These are phyloP conservation scores for Fusarium gaditjirri DNA, from an alignment of 2,329 filamentous ascomycete genomes.

Conservation along the genomic window DNA sequence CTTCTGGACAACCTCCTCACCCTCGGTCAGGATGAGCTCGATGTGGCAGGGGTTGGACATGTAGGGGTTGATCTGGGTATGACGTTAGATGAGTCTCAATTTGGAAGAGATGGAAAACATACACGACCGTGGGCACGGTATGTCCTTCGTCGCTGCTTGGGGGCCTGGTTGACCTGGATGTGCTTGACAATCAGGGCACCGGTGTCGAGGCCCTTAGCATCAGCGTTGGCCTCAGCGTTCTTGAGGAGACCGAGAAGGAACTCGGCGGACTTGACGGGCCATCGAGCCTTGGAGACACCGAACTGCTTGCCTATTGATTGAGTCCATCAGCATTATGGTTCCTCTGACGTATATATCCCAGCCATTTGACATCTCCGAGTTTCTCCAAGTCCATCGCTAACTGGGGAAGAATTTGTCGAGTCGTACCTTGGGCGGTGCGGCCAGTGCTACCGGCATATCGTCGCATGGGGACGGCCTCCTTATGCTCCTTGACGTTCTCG, in stretches of 20 bases:
- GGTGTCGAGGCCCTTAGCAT: constrained; percentile 97
- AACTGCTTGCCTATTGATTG: constrained; percentile 87
- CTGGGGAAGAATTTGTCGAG: background rate
- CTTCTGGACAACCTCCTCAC: constrained; percentile 95
- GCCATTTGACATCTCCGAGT: constrained; percentile 11
- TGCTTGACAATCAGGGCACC: constrained; percentile 98
- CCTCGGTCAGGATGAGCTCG: constrained; percentile 99
- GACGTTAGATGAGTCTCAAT: constrained; percentile 13
- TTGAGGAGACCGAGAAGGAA: constrained; percentile 97
- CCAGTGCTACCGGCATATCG: constrained; percentile 96
- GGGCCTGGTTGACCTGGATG: constrained; percentile 99
- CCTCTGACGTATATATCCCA: constrained; percentile 2
- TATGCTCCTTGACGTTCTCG: constrained; percentile 97
- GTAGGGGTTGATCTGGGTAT: constrained; percentile 96
- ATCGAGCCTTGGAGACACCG: constrained; percentile 97
- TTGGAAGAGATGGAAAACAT: constrained; percentile 61
- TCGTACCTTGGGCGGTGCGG: constrained; percentile 97
- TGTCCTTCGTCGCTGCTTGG: constrained; percentile 98
- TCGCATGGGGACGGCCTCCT: constrained; percentile 98
- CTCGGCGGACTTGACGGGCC: constrained; percentile 99
- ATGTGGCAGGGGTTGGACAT: constrained; percentile 99
- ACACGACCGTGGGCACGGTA: constrained; percentile 99
- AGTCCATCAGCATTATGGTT: constrained; percentile 43
- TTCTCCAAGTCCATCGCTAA: constrained; percentile 14
- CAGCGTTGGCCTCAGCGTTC: constrained; percentile 97